Evolutionary conservation across 208 protist species (phyloP), one percentile per base, ranked within the genome.

Genomic region (Herpetomonas tarakana): DNA sequence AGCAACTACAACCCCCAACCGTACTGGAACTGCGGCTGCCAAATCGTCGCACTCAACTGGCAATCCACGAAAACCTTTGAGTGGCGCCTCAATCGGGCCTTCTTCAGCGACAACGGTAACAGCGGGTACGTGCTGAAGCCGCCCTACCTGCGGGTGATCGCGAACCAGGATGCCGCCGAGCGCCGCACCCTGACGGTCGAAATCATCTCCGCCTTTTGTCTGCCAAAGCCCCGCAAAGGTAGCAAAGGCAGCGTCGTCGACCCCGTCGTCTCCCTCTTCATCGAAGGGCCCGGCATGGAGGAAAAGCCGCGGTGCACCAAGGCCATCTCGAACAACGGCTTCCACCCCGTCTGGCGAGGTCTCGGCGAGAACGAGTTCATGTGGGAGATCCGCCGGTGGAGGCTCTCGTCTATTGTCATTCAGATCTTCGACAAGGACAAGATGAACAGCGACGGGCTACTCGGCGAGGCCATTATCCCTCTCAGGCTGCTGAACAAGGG

Each of bases 41-140:
- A 98, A 62, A 52, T 98, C 2, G 88, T 92, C 18, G 93, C 94
- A n/a, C 59, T 98, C 9, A 98, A 98, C 80, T 96, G 79, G 69
- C 96, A 98, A 64, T 83, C 76, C 3, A 71, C 12, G 25, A 76
- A 78, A 35, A 75, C 72, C 16, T 81, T 76, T 27, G 62, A 73
- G 62, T 78, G 78, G 71, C 74, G 83, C 12, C 55, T 94, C n/a
- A 98, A 98, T 65, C 49, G 62, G 21, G 82, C 76, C 44, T 86
- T 91, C 62, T 98, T 98, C 71, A 35, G 57, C 27, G 86, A 96
- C 56, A 98, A 98, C 68, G 96, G 96, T 49, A 58, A 68, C 46
- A 92, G 85, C 65, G 96, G 96, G 9, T 99, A 98, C 71, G 50
- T 98, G 25, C 81, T 98, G 29, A 98, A 98, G 76, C 96, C 96